A percentile compares a stretch with the other conserved stretches of the same genome.
Conservation (phyloP, 495 filamentous ascomycete species). For the Lophiostoma macrostomum region DNA sequence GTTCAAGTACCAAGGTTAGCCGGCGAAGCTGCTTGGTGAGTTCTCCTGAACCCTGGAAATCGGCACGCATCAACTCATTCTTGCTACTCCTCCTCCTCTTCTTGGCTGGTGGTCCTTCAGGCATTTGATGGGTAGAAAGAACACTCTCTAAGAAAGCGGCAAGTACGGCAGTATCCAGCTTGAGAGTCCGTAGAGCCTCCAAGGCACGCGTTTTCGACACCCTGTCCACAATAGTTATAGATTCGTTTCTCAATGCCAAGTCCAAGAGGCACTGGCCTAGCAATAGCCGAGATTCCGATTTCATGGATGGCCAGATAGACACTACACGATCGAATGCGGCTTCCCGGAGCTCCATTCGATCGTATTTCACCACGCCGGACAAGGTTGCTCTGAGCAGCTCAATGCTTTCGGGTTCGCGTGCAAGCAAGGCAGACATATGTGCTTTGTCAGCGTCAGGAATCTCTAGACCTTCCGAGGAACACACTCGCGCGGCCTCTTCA, state of each 20-base stretch:
- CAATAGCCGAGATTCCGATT: conserved; percentile 56
- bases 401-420: conserved; percentile 66
- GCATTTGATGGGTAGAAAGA: conserved; percentile 60
- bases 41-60: conserved; percentile 50
- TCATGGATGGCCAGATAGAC: conserved; percentile 67
- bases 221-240: background rate
- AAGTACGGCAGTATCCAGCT: conserved; percentile 68
- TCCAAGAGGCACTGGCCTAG: conserved; percentile 62
- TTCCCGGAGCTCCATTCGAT: conserved; percentile 51
- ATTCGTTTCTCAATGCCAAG: conserved; percentile 44
- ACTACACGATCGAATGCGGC: conserved; percentile 63
- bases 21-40: conserved; percentile 62
- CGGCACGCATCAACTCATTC: conserved; percentile 51
- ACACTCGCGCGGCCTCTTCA: conserved; percentile 45
- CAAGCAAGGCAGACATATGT: conserved; percentile 58
- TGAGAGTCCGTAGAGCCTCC: conserved; percentile 64
- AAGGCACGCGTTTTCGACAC: conserved; percentile 31
- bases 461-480: conserved; percentile 60
- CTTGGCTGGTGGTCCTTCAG: conserved; percentile 59
- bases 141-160: conserved; percentile 65
- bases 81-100: conserved; percentile 77
- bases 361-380: conserved; percentile 14
- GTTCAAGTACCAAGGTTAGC: conserved; percentile 81
- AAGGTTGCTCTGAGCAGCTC: conserved; percentile 52
- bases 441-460: conserved; percentile 55